Evolutionary conservation across 441 rosid species (phyloP).

Genomic region (Bruguiera hainesii): DNA sequence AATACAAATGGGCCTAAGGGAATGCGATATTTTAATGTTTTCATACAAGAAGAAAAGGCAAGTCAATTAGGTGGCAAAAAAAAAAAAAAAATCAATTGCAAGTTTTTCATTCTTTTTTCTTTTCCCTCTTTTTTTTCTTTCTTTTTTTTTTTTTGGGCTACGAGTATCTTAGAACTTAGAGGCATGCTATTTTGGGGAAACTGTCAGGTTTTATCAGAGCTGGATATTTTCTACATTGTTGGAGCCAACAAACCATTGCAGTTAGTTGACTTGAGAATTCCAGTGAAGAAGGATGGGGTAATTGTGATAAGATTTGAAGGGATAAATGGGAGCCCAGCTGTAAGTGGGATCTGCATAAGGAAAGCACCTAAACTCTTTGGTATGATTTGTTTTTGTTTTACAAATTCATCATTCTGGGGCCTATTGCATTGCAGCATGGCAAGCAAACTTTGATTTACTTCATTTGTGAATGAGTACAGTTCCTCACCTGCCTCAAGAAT

Average conservation of each 20-base stretch:
- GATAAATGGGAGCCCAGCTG: constrained; percentile 65
- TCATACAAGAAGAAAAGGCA: constrained; percentile 87
- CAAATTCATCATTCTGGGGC: constrained; percentile 8
- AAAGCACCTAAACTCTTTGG: constrained; percentile 56
- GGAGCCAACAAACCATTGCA: constrained; percentile 80
- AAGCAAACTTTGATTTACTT: constrained; percentile 7
- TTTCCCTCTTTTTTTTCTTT: background rate
- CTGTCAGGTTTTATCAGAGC: constrained; percentile 69
- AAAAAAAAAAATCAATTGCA: background rate
- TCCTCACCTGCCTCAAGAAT: constrained; percentile 43
- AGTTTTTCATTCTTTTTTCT: background rate
- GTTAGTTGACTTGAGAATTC: constrained; percentile 61
- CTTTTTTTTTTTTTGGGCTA: background rate
- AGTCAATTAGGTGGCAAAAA: constrained; percentile 17
- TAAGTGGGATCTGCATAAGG: constrained; percentile 75
- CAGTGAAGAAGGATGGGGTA: constrained; percentile 58
- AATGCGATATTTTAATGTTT: constrained; percentile 73
- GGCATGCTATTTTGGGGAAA: background rate
- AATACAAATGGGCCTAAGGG: constrained; percentile 83
- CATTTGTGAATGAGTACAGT: constrained; percentile 34
- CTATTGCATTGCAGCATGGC: background rate
- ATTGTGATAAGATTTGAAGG: constrained; percentile 68
- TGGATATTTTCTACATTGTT: constrained; percentile 73
- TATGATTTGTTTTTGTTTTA: constrained; percentile 25
- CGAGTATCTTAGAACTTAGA: background rate